Evolutionary conservation across 1,284 basidiomycete genomes (phyloP).

Genomic region (Neonothopanus nambi): DNA sequence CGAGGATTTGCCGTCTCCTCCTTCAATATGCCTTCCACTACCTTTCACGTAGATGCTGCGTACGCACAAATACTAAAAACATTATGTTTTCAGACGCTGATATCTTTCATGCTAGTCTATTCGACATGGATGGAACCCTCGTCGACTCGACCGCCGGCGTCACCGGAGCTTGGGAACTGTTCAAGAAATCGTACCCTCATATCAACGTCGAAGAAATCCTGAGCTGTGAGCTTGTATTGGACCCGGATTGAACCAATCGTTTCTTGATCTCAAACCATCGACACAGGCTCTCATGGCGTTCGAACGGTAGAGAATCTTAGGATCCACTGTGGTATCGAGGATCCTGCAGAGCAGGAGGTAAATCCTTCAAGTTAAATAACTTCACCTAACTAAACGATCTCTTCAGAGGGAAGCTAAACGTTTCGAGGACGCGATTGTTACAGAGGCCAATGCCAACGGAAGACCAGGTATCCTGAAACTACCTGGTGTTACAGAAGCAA

Average conservation of each 20-base stretch:
- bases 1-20: too few species aligned
- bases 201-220: slow-evolving; percentile 65
- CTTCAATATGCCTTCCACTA: slow-evolving; percentile 44
- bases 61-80: slow-evolving; percentile 29
- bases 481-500: slow-evolving; percentile 57
- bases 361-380: too few species aligned
- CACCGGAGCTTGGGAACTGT: slow-evolving; percentile 72
- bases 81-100: not conserved
- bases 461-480: slow-evolving; percentile 59
- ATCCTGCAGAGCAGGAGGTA: slow-evolving; percentile 69
- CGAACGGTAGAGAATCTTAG: slow-evolving; percentile 79
- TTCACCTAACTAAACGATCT: not conserved
- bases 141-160: slow-evolving; percentile 75
- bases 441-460: slow-evolving; percentile 52
- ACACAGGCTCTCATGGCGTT: slow-evolving; percentile 78
- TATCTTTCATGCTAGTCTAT: slow-evolving; percentile 45
- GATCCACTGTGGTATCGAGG: slow-evolving; percentile 68
- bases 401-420: slow-evolving; percentile 59
- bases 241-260: not conserved
- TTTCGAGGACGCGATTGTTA: slow-evolving; percentile 69
- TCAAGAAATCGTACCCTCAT: slow-evolving; percentile 60
- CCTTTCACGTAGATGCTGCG: slow-evolving; percentile 57
- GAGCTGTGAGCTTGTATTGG: slow-evolving; percentile 45
- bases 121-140: slow-evolving; percentile 81
- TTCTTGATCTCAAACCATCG: not conserved